phyloP scores from a whole-genome alignment of 495 filamentous ascomycete species.

The Hyaloscypha finlandica region DNA sequence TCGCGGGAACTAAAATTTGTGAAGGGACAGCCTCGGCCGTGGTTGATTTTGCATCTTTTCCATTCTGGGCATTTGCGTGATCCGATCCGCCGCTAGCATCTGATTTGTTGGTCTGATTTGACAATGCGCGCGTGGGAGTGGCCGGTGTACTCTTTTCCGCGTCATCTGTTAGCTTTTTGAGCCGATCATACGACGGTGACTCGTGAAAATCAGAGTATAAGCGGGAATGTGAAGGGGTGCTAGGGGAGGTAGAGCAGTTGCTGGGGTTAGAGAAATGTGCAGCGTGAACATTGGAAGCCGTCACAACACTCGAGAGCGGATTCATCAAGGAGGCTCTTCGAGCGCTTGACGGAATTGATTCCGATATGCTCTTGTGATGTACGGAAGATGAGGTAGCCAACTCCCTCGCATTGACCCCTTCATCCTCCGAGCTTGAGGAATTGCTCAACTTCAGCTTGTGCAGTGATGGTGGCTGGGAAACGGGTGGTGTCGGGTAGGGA shows the following conservation, averaged over 20 bases:
- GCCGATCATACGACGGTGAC: conserved; percentile 61
- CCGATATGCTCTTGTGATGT: conserved; percentile 43
- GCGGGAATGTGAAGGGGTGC: conserved; percentile 49
- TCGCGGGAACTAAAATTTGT: conserved; percentile 38
- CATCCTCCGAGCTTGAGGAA: conserved; percentile 43
- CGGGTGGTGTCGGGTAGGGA: conserved; percentile 59
- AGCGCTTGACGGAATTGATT: conserved; percentile 41
- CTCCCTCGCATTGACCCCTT: conserved; percentile 32
- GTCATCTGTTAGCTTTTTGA: conserved; percentile 87
- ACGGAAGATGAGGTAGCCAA: conserved; percentile 37
- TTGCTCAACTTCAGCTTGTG: conserved; percentile 49
- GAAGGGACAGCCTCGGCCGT: conserved; percentile 39
- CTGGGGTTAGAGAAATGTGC: conserved; percentile 76
- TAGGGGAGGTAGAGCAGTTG: conserved; percentile 54
- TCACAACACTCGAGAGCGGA: conserved; percentile 67
- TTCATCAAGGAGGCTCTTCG: conserved; percentile 53
- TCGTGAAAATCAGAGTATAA: conserved; percentile 49
- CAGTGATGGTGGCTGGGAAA: conserved; percentile 56
- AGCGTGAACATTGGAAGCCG: conserved; percentile 66
- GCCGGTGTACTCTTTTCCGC: conserved; percentile 84
- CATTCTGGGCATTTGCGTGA: conserved; percentile 33
- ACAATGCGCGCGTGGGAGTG: conserved; percentile 83
- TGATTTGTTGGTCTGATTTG: conserved; percentile 53
- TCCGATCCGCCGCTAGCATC: conserved; percentile 41
- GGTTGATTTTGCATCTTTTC: conserved; percentile 38